Evolutionary conservation across 148 eudicot species (phyloP), one percentile per base, ranked within the genome.

Genomic region (Rhododendron ovatum): DNA sequence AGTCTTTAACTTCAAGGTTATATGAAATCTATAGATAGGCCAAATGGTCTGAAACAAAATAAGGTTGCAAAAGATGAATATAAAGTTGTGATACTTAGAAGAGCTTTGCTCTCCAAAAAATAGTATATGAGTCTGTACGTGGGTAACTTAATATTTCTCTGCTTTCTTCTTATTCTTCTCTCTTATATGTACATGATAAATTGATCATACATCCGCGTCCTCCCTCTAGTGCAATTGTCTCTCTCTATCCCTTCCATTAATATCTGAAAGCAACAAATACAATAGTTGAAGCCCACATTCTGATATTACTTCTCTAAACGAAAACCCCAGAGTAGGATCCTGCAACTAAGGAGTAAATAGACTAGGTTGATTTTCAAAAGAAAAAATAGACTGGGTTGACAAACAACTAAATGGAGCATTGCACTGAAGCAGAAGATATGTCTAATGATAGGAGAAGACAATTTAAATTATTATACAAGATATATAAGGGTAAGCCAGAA

Each of bases 401-500:
- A 84, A 84, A 47, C 61, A 12, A 53, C 15, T 51, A 41, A 75
- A 8, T 24, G 28, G 24, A 55, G 33, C 53, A 12, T 37, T 84
- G 51, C n/a, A 2, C 41, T 15, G 51, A 20, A 67, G 78, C 12
- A 45, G 63, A 33, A 55, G 39, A 41, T 7, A 22, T 43, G 53
- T 83, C 65, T 17, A 69, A n/a, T 24, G 67, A 24, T 9, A 45
- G 14, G 1, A 77, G 43, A 41, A 17, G 13, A 69, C 26, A 74
- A 67, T 35, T 55, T 35, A 33, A 22, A 50, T 55, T 5, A 17
- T 20, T 28, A 11, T 78, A 78, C 59, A 61, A 61, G 55, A 63
- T 41, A 84, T 28, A 35, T 47, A 85, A 69, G 81, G 53, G 51
- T 39, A 85, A 83, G 84, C 75, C 50, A 45, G 74, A 80, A 81